Evolutionary conservation across 768 basidiomycete species (phyloP), one percentile per base, ranked within the genome.

Genomic region (Collybiopsis luxurians): DNA sequence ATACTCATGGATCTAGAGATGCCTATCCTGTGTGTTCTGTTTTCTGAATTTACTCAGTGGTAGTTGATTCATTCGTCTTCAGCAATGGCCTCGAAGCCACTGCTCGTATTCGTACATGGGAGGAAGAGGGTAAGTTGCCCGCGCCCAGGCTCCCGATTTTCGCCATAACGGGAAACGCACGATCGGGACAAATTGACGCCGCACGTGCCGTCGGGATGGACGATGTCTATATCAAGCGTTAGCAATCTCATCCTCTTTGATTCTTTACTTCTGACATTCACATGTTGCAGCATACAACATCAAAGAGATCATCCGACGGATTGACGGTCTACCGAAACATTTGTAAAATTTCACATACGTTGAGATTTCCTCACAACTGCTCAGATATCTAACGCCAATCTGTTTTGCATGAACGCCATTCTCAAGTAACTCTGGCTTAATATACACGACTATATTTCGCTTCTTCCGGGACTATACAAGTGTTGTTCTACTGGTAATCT

Each of bases 141-240:
- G 38, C 49, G 26, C 45, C 55, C 28, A 48, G 42, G 43, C 48
- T 58, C 11, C 26, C 42, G 40, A 46, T 53, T n/a, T 53, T 39
- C 27, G 56, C 50, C 4, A 42, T 53, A 15, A 53, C 50, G 19
- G 56, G 56, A n/a, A 58, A 58, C 42, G 56, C 56, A 12, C 36
- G 56, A 23, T 42, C 56, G 55, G 46, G 53, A 21, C 58, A 49
- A 26, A 28, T 49, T 5, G 46, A 55, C 17, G 44, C 45, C 43
- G 58, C 53, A 11, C 21, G 40, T 44, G 12, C 24, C 58, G 48
- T 48, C 31, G 27, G 64, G 57, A 7, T 62, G 61, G 5, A 59
- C 55, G 30, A 56, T 55, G 21, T 65, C 58, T 53, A 48, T 27
- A 47, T 56, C 55, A 48, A 48, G 24, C 56, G 50, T 58, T 28